A percentile compares a stretch with the other conserved stretches of the same genome.
These are phyloP conservation scores for Spinellus fusiger DNA, from an alignment of 192 early-diverging fungal genomes.

Conservation along the genomic window DNA sequence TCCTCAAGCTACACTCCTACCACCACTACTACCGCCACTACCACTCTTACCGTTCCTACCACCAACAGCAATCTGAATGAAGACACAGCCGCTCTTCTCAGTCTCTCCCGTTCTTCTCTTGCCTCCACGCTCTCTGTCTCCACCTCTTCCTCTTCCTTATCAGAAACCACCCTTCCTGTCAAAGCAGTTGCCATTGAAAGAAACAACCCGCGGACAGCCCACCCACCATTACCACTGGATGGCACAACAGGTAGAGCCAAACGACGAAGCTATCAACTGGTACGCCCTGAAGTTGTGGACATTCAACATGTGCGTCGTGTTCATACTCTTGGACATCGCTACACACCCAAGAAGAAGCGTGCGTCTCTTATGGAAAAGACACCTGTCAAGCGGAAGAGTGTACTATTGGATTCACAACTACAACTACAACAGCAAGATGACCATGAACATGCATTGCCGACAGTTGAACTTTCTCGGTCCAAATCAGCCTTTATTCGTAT, in stretches of 20 bases:
- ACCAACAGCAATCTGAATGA: no score
- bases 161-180: no score
- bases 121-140: no score
- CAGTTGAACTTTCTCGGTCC: background rate
- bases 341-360: constrained; percentile 6
- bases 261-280: background rate
- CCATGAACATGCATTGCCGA: background rate
- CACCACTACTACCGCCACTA: no score
- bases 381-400: constrained; percentile 1
- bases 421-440: background rate
- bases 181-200: background rate
- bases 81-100: no score
- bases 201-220: background rate
- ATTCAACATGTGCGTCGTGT: background rate
- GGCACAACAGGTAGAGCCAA: background rate
- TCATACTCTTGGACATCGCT: background rate
- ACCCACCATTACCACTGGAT: background rate
- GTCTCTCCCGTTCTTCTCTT: no score
- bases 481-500: constrained; percentile 13
- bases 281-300: background rate
- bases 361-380: constrained; percentile 8
- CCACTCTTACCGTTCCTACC: no score
- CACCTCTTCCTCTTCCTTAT: background rate
- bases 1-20: no score
- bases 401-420: background rate